Percentiles rank a stretch among this genome's conserved stretches.
Evolutionary conservation across 2,329 filamentous ascomycete species (phyloP).

Genomic region (Camillea tinctor): DNA sequence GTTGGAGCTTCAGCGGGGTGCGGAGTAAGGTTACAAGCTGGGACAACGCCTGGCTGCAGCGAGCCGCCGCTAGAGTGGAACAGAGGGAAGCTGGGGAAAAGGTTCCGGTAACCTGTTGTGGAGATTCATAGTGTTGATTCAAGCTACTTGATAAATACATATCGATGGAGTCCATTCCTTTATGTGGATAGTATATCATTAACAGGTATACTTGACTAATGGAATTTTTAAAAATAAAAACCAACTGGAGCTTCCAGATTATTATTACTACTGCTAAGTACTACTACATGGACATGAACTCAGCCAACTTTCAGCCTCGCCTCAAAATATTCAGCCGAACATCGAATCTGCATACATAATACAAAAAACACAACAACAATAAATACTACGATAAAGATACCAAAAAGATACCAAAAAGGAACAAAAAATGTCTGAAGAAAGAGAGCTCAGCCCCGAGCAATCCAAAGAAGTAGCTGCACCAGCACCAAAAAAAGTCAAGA

Average conservation of each 20-base stretch:
- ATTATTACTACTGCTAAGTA: too few species aligned
- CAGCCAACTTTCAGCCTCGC: slow-evolving; percentile 10
- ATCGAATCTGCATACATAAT: background rate
- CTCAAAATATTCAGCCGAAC: slow-evolving; percentile 6
- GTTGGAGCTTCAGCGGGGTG: slow-evolving; percentile 14
- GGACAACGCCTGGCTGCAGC: background rate
- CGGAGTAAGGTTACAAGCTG: too few species aligned
- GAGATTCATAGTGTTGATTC: too few species aligned
- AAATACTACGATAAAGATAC: background rate
- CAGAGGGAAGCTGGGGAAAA: background rate
- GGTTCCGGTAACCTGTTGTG: background rate
- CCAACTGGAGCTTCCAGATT: background rate
- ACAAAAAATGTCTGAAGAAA: slow-evolving; percentile 32
- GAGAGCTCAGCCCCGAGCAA: slow-evolving; percentile 26
- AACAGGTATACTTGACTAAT: background rate
- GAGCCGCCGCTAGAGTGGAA: background rate
- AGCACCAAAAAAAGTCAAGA: slow-evolving; percentile 70
- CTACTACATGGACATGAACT: too few species aligned
- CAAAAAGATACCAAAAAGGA: background rate
- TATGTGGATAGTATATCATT: background rate
- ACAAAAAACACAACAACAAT: slow-evolving; percentile 3
- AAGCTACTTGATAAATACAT: too few species aligned
- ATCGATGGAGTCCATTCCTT: too few species aligned
- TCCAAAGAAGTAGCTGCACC: slow-evolving; percentile 46
- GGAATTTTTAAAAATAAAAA: background rate